Evolutionary conservation across 192 early-diverging fungal species (phyloP).

Genomic region (Coemansia furcata): DNA sequence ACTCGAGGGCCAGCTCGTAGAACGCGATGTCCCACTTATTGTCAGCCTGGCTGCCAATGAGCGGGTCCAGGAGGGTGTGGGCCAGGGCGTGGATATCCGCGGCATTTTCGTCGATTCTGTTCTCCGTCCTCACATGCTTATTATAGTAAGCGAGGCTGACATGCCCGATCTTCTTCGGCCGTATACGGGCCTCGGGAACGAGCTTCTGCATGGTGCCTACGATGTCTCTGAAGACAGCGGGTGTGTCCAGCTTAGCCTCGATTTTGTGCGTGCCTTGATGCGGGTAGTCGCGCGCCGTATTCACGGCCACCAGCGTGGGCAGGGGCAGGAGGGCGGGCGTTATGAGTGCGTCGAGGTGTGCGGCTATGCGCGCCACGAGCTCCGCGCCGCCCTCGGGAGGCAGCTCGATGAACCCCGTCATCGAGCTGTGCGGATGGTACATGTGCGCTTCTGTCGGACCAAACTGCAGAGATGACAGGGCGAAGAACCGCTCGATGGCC

Average conservation of each 20-base stretch:
- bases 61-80: constrained; percentile 9
- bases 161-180: constrained; percentile 36
- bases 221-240: constrained; percentile 26
- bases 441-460: constrained; percentile 42
- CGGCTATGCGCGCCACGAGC: constrained; percentile 11
- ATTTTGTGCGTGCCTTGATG: constrained; percentile 44
- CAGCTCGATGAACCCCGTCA: constrained; percentile 51
- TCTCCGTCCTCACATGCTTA: constrained; percentile 35
- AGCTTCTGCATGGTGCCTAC: constrained; percentile 8
- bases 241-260: constrained; percentile 35
- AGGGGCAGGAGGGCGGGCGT: neutral
- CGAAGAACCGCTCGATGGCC: constrained; percentile 39
- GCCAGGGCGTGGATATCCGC: constrained; percentile 27
- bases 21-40: constrained; percentile 49
- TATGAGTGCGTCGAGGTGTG: constrained; percentile 15
- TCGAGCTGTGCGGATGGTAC: constrained; percentile 51
- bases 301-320: constrained; percentile 5
- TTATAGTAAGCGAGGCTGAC: constrained; percentile 45
- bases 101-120: constrained; percentile 14
- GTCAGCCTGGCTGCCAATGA: neutral
- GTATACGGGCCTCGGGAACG: constrained; percentile 28
- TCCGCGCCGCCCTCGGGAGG: neutral
- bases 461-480: constrained; percentile 6
- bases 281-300: constrained; percentile 29
- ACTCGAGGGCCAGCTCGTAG: constrained; percentile 43